phyloP scores from a whole-genome alignment of 768 basidiomycete species.

The Boletellus ananas region DNA sequence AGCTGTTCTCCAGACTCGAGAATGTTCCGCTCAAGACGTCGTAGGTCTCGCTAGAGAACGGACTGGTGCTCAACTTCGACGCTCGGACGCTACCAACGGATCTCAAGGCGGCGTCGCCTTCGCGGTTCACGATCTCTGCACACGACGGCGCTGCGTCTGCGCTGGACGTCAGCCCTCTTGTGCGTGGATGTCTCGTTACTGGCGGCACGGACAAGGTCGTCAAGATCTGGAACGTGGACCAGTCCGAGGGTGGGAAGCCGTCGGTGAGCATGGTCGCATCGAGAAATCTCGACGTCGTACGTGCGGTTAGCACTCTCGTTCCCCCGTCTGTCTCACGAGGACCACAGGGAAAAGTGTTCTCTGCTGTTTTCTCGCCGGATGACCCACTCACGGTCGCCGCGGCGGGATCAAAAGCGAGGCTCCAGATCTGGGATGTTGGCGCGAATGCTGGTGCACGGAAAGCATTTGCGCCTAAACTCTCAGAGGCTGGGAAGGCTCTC shows the following conservation, averaged over 20 bases:
- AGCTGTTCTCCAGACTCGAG: conserved; percentile 25
- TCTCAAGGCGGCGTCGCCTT: conserved; percentile 57
- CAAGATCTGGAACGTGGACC: conserved; percentile 94
- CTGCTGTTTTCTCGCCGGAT: conserved; percentile 87
- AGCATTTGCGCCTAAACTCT: conserved; percentile 75
- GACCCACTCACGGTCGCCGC: conserved; percentile 91
- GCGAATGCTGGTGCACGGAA: conserved; percentile 79
- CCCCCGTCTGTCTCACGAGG: not conserved
- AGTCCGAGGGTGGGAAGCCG: conserved; percentile 55
- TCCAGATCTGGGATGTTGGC: conserved; percentile 95
- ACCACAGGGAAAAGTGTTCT: conserved; percentile 91
- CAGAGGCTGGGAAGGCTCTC: conserved; percentile 63
- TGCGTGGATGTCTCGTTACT: conserved; percentile 87
- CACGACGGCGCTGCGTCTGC: conserved; percentile 90
- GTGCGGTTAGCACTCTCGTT: conserved; percentile 24
- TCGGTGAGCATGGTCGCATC: conserved; percentile 82
- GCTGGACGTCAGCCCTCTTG: conserved; percentile 85
- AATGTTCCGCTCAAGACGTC: not conserved
- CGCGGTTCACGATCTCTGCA: conserved; percentile 86
- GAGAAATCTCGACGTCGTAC: conserved; percentile 86
- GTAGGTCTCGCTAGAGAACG: conserved; percentile 93
- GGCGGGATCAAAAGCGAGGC: conserved; percentile 88
- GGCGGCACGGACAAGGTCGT: conserved; percentile 94
- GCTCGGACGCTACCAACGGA: conserved; percentile 75
- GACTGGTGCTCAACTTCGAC: conserved; percentile 89